Evolutionary conservation across 2,329 filamentous ascomycete genomes (phyloP).

Genomic region (Cryphonectria naterciae): DNA sequence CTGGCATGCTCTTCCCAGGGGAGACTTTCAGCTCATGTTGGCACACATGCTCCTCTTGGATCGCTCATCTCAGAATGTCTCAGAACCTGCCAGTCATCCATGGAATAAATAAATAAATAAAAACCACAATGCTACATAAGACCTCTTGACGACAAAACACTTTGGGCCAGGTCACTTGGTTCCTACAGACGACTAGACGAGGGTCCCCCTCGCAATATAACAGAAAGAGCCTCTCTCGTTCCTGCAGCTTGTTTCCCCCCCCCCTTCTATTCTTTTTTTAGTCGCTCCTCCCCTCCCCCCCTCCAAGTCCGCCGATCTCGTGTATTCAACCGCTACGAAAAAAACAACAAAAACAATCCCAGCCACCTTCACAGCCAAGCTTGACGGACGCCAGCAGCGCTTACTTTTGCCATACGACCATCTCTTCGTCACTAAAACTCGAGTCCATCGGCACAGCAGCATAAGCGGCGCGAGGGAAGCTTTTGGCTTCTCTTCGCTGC

Average conservation of each 20-base stretch:
- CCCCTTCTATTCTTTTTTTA: no score
- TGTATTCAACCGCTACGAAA: background rate
- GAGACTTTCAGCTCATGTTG: constrained; percentile 21
- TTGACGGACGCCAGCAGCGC: background rate
- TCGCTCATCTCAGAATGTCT: constrained; percentile 7
- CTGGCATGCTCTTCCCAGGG: background rate
- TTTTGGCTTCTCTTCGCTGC: constrained; percentile 27
- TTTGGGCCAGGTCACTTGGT: constrained; percentile 21
- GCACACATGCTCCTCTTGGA: constrained; percentile 24
- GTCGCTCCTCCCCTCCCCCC: background rate
- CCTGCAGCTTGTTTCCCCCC: background rate
- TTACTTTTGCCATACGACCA: background rate
- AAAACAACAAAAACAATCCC: no score
- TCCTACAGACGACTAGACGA: constrained; percentile 10
- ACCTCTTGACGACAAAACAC: constrained; percentile 13
- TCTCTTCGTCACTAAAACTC: background rate
- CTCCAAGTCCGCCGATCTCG: background rate
- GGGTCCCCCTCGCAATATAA: constrained; percentile 15
- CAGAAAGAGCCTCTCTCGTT: constrained; percentile 15
- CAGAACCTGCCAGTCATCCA: no score
- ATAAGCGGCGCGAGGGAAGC: constrained; percentile 21
- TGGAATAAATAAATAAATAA: no score
- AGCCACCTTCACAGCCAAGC: background rate
- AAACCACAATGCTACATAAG: background rate
- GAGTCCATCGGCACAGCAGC: constrained; percentile 22